Evolutionary conservation across 768 basidiomycete species (phyloP), one percentile per base, ranked within the genome.

Genomic region (Leccinum ochraceum): DNA sequence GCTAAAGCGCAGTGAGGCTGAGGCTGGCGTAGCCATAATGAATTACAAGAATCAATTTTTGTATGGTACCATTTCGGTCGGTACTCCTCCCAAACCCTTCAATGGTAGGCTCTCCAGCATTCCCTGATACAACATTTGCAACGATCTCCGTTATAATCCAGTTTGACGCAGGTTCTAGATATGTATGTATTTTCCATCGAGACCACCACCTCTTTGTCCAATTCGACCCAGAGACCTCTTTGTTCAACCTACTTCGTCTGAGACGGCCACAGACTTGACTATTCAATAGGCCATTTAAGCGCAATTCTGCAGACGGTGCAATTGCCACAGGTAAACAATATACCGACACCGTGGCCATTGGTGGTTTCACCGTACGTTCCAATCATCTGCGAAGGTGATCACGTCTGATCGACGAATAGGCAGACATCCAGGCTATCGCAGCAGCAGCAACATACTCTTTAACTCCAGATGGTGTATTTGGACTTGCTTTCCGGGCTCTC

Each of bases 301-400:
- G 5, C 6, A 24, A 14, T 24, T 83, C 75, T 60, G 78, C 76
- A 16, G 78, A 78, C 57, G 76, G 78, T 1, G 37, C 56, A 9
- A 55, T 59, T 0, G 76, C 77, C 16, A 46, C 55, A 0, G 81
- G 79, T 13, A 60, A 68, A 14, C 68, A 75, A 52, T 82, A 76
- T 63, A 73, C 57, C 10, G 82, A 83, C 55, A 60, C 39, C 1
- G 56, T 68, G 3, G 42, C 58, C 8, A 46, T 67, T 16, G 56
- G 56, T 3, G 58, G 52, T 1, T 50, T 50, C 48, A 56, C 17
- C 0, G 67, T 65, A 54, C 11, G 63, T 56, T 20, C 11, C 13
- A 13, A 11, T n/a, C 2, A 1, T 5, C 42, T 52, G 2, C 4
- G 13, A 9, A 14, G n/a, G 4, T 28, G 14, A 17, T 20, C 14